Percentiles rank a stretch among this genome's conserved stretches.
Conservation (phyloP, 441 rosid genomes). For the Bruguiera hainesii region DNA sequence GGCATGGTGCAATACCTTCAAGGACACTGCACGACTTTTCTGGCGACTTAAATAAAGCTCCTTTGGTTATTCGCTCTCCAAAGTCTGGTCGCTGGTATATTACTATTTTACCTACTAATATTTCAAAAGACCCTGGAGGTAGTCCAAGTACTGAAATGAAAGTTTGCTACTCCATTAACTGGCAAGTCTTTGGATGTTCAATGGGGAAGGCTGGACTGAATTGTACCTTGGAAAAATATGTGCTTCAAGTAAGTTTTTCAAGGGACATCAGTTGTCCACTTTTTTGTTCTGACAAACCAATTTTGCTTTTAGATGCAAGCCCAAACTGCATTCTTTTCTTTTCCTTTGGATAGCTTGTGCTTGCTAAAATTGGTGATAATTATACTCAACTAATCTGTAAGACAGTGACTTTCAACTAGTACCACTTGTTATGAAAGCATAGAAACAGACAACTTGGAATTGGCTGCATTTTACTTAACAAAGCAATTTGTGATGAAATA, state of each 20-base stretch:
- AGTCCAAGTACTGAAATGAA: conserved; percentile 31
- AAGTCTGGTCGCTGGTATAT: conserved; percentile 84
- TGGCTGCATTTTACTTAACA: no score
- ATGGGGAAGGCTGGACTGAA: conserved; percentile 72
- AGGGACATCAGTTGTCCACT: not conserved
- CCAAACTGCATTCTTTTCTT: not conserved
- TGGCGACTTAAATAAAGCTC: conserved; percentile 46
- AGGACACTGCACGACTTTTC: conserved; percentile 65
- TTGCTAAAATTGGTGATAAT: conserved; percentile 1
- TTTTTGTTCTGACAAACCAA: not conserved
- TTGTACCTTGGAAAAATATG: conserved; percentile 60
- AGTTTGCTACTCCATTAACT: conserved; percentile 68
- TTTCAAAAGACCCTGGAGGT: conserved; percentile 37
- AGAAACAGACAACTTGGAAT: no score
- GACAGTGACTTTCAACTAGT: no score
- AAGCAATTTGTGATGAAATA: no score
- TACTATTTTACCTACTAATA: conserved; percentile 45
- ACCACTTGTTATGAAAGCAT: no score
- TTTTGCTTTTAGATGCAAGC: not conserved
- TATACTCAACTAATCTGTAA: no score
- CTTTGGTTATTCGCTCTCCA: conserved; percentile 63
- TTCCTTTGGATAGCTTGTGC: no score
- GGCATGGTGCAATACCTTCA: conserved; percentile 79
- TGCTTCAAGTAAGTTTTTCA: conserved; percentile 57
- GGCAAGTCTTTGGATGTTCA: conserved; percentile 65